Base-by-base conservation (phyloP, 1,139 yeast species). In the Blastobotrys capitulatus region DNA sequence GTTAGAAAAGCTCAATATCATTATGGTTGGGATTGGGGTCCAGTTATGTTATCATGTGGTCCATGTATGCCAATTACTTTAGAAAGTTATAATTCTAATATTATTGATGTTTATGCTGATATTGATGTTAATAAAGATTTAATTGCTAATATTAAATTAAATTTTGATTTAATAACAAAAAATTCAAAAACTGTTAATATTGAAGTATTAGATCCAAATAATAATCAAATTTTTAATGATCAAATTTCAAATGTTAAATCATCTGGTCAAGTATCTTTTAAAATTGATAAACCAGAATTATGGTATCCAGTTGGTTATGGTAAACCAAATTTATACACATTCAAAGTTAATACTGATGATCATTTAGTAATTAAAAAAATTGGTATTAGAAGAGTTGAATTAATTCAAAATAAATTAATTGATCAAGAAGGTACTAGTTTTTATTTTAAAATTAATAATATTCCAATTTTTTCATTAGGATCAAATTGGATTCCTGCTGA, bases 1-100 rank as follows among this genome's bases (percentile, higher is more conserved):
- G 70, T 73, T 9, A 63, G 82, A 53, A 77, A 77, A 57, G 78
- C 81, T 0, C 81, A 76, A 57, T 77, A 76, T 56, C 80, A 77
- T 52, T 77, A 68, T 58, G 82, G 82, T 2, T 77, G 82, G 82
- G 82, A 77, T 59, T 77, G 82, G 82, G 80, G 80, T 38, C 81
- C 80, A 7, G 59, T 67, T 1, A 58, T 76, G 44, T 63, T 74
- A 58, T 69, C 76, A 15, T 73, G 77, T 59, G 80, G 80, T 6
- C 77, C 77, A 10, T 75, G 66, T 56, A 65, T 66, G 51, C 77
- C 76, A 0, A 67, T 76, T 1, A 62, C 59, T 31, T 58, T 74
- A 36, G 57, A 69, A 31, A 55, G 66, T 4, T 69, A 64, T 48
- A 49, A 62, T 8, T 39, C 54, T 8, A 44, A 44, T n/a, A 38